These are phyloP conservation scores for Backusella sp. DNA, from an alignment of 192 early-diverging fungal genomes.

Conservation along the genomic window DNA sequence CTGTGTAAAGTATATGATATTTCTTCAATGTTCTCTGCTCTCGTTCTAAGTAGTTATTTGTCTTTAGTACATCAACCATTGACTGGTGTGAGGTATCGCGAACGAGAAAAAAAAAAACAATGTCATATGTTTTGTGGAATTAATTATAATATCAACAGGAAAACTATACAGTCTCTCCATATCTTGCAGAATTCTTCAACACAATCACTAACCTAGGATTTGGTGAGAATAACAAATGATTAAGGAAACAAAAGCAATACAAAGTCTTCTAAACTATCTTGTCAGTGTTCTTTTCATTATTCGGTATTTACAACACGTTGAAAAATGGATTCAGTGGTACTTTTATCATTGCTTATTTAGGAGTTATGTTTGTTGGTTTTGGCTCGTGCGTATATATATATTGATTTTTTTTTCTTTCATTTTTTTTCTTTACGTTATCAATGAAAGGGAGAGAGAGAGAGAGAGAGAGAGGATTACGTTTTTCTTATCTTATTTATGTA, in stretches of 20 bases:
- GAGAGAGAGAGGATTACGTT: background rate
- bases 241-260: background rate
- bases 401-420: background rate
- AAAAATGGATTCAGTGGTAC: slow-evolving; percentile 49
- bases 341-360: slow-evolving; percentile 56
- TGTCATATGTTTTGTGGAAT: background rate
- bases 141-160: slow-evolving; percentile 38
- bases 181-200: slow-evolving; percentile 82
- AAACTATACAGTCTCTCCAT: slow-evolving; percentile 67
- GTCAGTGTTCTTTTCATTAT: slow-evolving; percentile 51
- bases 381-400: slow-evolving; percentile 44
- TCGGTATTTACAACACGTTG: slow-evolving; percentile 56
- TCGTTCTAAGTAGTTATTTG: background rate
- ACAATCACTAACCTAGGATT: slow-evolving; percentile 69
- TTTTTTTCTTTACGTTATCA: too few species aligned
- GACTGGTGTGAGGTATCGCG: slow-evolving; percentile 72
- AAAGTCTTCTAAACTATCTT: background rate
- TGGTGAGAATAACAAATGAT: slow-evolving; percentile 21
- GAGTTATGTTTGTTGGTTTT: slow-evolving; percentile 63
- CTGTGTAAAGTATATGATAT: slow-evolving; percentile 8
- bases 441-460: background rate
- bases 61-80: slow-evolving; percentile 51
- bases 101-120: slow-evolving; percentile 34
- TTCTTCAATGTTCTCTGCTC: background rate
- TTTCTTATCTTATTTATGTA: background rate